Evolutionary conservation across 1,139 yeast species (phyloP).

Genomic region (Yamadazyma trypodendri): DNA sequence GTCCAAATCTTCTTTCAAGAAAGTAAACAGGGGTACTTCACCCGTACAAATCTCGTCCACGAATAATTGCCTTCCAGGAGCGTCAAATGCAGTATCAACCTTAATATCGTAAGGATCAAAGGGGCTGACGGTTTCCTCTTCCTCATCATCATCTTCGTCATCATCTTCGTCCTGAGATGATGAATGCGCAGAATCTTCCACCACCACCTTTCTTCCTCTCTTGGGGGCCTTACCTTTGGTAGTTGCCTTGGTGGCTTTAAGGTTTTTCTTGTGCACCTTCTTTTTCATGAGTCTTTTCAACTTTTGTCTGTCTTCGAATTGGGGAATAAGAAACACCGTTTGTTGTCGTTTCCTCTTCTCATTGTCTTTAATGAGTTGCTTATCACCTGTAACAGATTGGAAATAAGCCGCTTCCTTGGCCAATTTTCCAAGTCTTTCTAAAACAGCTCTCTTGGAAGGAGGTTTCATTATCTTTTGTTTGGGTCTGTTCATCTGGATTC

Average conservation of each 20-base stretch:
- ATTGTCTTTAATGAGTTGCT: conserved; percentile 28
- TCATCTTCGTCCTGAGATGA: conserved; percentile 9
- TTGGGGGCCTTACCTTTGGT: neutral
- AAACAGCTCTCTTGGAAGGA: neutral
- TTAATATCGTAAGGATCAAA: conserved; percentile 41
- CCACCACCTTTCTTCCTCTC: conserved; percentile 5
- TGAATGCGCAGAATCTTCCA: conserved; percentile 4
- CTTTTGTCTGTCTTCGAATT: conserved; percentile 16
- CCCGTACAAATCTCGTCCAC: conserved; percentile 25
- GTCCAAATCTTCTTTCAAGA: conserved; percentile 15
- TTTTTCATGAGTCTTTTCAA: conserved; percentile 13
- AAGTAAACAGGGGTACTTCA: conserved; percentile 24
- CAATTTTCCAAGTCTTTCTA: conserved; percentile 11
- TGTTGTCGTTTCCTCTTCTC: conserved; percentile 33
- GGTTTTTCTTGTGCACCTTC: conserved; percentile 7
- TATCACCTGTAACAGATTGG: conserved; percentile 40
- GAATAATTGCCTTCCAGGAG: conserved; percentile 36
- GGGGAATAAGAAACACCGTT: conserved; percentile 28
- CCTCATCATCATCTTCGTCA: conserved; percentile 16
- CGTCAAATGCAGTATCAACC: conserved; percentile 33
- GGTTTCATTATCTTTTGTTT: conserved; percentile 2
- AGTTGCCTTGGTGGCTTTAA: conserved; percentile 7
- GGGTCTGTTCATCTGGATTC: conserved; percentile 13
- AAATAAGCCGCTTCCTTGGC: conserved; percentile 34
- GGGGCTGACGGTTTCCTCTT: conserved; percentile 27